phyloP scores from a whole-genome alignment of 495 filamentous ascomycete genomes.

The Elasticomyces elasticus region DNA sequence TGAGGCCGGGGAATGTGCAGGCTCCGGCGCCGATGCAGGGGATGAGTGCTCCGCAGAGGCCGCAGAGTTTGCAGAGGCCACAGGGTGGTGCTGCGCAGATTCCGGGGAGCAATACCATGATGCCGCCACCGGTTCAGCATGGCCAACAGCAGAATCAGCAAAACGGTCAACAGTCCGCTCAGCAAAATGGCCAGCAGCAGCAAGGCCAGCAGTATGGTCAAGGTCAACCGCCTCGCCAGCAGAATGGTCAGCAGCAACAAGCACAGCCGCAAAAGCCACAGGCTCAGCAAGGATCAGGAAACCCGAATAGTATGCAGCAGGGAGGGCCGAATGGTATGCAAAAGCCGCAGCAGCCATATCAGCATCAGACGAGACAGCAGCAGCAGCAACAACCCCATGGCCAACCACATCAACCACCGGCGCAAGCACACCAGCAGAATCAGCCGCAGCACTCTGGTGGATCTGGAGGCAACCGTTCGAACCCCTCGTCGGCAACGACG shows the following conservation, averaged over 20 bases:
- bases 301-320: too few species aligned
- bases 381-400: too few species aligned
- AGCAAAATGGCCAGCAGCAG: too few species aligned
- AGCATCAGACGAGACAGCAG: background rate
- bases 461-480: constrained; percentile 3
- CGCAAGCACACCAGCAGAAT: background rate
- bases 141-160: background rate
- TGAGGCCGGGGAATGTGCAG: constrained; percentile 21
- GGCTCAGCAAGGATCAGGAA: too few species aligned
- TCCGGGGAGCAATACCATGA: constrained; percentile 2
- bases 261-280: too few species aligned
- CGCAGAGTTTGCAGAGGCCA: constrained; percentile 8
- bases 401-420: background rate
- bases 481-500: constrained; percentile 16
- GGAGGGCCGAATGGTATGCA: too few species aligned
- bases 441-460: background rate
- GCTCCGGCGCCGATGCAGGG: constrained; percentile 2
- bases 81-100: constrained; percentile 3
- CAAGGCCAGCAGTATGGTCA: too few species aligned
- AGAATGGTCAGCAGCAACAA: too few species aligned
- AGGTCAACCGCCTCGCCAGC: too few species aligned
- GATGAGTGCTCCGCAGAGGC: constrained; percentile 9
- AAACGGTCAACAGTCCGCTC: too few species aligned
- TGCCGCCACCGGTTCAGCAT: constrained; percentile 6
- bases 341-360: background rate